Evolutionary conservation across 805 yeast species (phyloP), one percentile per base, ranked within the genome.

Genomic region (Candida koratica): DNA sequence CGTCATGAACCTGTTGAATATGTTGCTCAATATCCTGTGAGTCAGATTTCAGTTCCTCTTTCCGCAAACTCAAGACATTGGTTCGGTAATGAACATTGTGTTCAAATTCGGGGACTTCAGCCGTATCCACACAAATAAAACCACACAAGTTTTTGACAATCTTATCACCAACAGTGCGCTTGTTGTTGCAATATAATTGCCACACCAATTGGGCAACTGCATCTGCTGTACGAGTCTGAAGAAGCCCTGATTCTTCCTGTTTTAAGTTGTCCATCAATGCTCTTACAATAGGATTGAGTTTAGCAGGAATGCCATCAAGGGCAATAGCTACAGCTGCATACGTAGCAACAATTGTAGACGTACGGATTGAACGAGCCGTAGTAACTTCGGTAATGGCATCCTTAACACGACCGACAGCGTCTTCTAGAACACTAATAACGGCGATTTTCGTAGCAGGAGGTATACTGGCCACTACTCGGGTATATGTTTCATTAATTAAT

Each of bases 181-280:
- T 87, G 6, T 75, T 77, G 4, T 60, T 61, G 1, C 54, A 54
- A 23, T 77, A 67, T 37, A 94, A 72, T 43, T 74, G 73, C n/a
- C 60, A 52, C 25, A 88, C 75, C 36, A 93, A 68, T 22, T 64
- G 59, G 6, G 89, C 73, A 19, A 89, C 74, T 0, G 95, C 73
- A 2, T 57, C 54, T 1, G 96, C 88, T 5, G 94, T 69, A 41
- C 89, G 69, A 6, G 57, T 53, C 53, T 93, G 98, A 39, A 93
- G 64, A 27, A 77, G 64, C 15, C 58, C 64, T 4, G 78, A 70
- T 31, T 75, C 80, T 50, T 89, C 97, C 29, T 69, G 69, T 53
- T 93, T 93, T 36, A 93, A 69, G 52, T 94, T 82, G 41, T 88
- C 97, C 97, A 93, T 93, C 35, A 93, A 63, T 0, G 96, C 75